Base-by-base conservation (phyloP, 2,329 filamentous ascomycete species). In the Fusarium chuoi region DNA sequence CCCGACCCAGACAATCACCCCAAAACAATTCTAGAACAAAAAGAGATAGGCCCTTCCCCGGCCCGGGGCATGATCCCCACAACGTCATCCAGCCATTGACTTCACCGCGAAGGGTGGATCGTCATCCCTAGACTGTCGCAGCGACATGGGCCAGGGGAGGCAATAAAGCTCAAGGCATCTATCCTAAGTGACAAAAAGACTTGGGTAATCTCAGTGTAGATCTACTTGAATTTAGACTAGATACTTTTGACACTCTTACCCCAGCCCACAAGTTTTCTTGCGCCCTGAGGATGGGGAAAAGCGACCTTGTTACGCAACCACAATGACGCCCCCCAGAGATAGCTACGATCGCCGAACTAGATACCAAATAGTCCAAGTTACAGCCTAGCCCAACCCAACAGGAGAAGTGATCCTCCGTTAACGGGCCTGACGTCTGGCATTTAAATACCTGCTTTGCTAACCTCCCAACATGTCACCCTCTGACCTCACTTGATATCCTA, bases 241-340 rank as follows among this genome's bases (percentile, higher is more conserved):
- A 0, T 12, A 52, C 15, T 52, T 52, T 9, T 26, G n/a, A 12
- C n/a, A 15, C 30, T 3, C 14, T 15, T 5, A 3, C 20, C 5
- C 0, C 6, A 11, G 12, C 13, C 15, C n/a, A 22, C n/a, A 22
- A 20, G 3, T 1, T 36, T 52, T 36, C 18, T n/a, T 15, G 30
- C 49, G 10, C 49, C 49, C 30, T 36, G 49, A 52, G 49, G n/a
- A 52, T 36, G 49, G 41, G 60, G 13, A 33, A 45, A 33, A 28
- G 54, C 52, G 60, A 57, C 62, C 35, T 71, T 69, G 62, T 76
- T 75, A 77, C 75, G 72, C 74, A 76, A 73, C 65, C 38, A 55
- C 49, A 68, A 68, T 63, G 48, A 68, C 46, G 36, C n/a, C 36
- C 59, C n/a, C n/a, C n/a, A 36, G 52, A 63, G 61, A 63, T 61